Conservation (phyloP, 345 rosid species). For the Melaleuca alternifolia region DNA sequence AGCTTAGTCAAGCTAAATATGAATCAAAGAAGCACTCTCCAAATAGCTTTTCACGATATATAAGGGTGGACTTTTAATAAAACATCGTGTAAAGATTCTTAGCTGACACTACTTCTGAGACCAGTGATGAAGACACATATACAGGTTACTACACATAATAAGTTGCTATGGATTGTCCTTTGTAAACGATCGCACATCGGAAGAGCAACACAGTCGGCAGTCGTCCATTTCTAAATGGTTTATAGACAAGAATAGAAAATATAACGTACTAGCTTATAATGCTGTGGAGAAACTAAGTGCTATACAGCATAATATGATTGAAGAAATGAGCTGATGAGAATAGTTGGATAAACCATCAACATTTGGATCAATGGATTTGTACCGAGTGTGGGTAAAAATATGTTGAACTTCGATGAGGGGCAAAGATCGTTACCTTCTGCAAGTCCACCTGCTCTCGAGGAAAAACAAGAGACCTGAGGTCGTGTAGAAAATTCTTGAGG, state of each 20-base stretch:
- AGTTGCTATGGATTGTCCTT: neutral
- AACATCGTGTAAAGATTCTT: neutral
- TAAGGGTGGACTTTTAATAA: neutral
- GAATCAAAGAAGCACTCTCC: neutral
- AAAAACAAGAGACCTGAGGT: conserved; percentile 52
- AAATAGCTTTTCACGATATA: neutral
- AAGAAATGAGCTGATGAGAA: neutral
- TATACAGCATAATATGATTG: neutral
- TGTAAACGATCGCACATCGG: neutral
- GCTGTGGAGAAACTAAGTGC: neutral
- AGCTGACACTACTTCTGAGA: neutral
- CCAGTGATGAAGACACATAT: neutral
- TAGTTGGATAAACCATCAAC: neutral
- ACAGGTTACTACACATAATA: neutral
- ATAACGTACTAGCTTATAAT: neutral
- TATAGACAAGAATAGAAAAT: neutral
- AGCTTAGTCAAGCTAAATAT: neutral
- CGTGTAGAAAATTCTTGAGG: conserved; percentile 49
- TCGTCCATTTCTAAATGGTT: neutral
- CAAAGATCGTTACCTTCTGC: conserved; percentile 22
- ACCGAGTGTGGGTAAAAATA: neutral
- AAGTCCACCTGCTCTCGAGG: conserved; percentile 60
- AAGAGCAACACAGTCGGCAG: neutral
- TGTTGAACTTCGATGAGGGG: neutral
- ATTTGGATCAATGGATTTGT: neutral